phyloP scores from a whole-genome alignment of 2,329 filamentous ascomycete species.

The Colletotrichum nymphaeae region DNA sequence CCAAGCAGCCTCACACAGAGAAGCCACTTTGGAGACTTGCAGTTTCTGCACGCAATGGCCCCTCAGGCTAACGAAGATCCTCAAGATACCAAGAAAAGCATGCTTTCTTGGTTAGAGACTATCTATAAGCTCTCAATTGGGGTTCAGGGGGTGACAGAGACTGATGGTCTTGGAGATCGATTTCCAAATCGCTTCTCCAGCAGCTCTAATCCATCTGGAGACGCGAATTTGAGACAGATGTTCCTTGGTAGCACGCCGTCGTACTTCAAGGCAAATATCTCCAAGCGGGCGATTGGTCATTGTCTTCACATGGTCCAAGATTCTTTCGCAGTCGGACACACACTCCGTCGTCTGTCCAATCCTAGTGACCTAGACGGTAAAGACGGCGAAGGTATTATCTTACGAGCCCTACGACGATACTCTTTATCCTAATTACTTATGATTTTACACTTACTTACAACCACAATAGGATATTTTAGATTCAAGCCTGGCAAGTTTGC shows the following conservation, averaged over 20 bases:
- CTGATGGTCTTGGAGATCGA: constrained; percentile 1
- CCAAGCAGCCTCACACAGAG: neutral
- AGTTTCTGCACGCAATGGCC: neutral
- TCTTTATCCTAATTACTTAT: too few relatives aligned
- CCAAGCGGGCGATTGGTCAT: constrained; percentile 26
- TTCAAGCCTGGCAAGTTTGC: neutral
- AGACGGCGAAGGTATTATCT: too few relatives aligned
- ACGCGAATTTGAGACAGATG: neutral
- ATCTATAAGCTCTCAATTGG: constrained; percentile 30
- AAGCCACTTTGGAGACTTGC: neutral
- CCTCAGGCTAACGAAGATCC: constrained; percentile 14
- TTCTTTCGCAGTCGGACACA: constrained; percentile 35
- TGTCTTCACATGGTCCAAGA: constrained; percentile 35
- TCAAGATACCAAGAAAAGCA: constrained; percentile 5
- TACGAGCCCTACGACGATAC: too few relatives aligned
- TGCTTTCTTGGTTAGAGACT: constrained; percentile 30
- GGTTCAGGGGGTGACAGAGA: neutral
- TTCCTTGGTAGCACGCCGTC: neutral
- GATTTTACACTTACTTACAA: too few relatives aligned
- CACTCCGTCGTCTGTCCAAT: constrained; percentile 20
- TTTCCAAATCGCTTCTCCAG: constrained; percentile 1
- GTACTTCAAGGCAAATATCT: constrained; percentile 8
- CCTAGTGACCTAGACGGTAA: neutral
- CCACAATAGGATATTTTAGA: too few relatives aligned
- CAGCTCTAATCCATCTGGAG: neutral